phyloP scores from a whole-genome alignment of 805 yeast species.

The Saturnispora ahearnii region DNA sequence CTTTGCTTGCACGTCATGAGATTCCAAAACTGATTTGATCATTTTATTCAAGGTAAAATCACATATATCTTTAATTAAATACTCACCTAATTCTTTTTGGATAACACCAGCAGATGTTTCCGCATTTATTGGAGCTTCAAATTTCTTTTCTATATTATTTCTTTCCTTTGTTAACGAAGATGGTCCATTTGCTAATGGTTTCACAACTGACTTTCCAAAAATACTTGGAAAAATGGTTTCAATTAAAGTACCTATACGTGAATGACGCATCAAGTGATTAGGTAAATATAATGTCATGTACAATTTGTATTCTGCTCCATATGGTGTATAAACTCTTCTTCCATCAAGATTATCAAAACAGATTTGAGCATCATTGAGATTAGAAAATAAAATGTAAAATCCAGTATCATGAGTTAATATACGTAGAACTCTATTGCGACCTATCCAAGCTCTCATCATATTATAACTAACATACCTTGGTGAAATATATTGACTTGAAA shows the following conservation, averaged over 20 bases:
- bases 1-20: constrained; percentile 26
- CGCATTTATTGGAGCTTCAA: constrained; percentile 26
- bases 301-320: constrained; percentile 33
- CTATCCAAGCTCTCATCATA: constrained; percentile 52
- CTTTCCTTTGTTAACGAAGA: background rate
- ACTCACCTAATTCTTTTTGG: constrained; percentile 53
- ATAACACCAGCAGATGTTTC: constrained; percentile 53
- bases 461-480: constrained; percentile 39
- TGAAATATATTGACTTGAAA: constrained; percentile 42
- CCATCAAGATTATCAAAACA: constrained; percentile 60
- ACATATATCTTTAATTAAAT: constrained; percentile 60
- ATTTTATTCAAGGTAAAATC: constrained; percentile 65
- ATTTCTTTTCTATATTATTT: background rate
- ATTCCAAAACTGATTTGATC: constrained; percentile 51
- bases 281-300: constrained; percentile 53
- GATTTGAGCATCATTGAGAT: constrained; percentile 44
- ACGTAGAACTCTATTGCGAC: constrained; percentile 56
- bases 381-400: constrained; percentile 61
- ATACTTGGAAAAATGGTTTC: constrained; percentile 3
- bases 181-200: background rate
- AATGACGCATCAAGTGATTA: constrained; percentile 27
- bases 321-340: constrained; percentile 27
- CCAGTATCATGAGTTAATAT: constrained; percentile 58
- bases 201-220: background rate
- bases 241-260: constrained; percentile 23